These are phyloP conservation scores for Candida germanica DNA, from an alignment of 805 yeast genomes.

Conservation along the genomic window DNA sequence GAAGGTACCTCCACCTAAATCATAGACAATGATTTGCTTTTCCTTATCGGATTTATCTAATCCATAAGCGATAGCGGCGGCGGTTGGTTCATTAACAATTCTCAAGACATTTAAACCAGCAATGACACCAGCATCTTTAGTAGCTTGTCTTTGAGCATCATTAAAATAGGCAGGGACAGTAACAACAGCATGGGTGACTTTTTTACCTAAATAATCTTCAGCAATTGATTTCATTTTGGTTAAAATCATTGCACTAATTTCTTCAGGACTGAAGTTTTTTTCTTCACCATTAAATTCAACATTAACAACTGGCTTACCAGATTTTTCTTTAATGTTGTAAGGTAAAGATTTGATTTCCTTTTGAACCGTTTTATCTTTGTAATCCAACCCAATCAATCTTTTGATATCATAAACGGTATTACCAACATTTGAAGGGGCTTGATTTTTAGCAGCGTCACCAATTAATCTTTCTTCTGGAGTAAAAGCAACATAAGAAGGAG, in stretches of 20 bases:
- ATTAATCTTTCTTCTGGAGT: constrained; percentile 89
- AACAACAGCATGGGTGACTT: constrained; percentile 79
- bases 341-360: constrained; percentile 65
- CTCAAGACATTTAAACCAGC: constrained; percentile 94
- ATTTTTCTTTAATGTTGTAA: constrained; percentile 70
- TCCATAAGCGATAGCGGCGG: constrained; percentile 70
- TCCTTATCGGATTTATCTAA: constrained; percentile 58
- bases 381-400: constrained; percentile 91
- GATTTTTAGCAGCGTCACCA: constrained; percentile 97
- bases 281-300: constrained; percentile 83
- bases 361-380: constrained; percentile 73
- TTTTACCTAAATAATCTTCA: constrained; percentile 67
- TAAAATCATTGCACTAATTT: constrained; percentile 89
- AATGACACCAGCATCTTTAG: constrained; percentile 96
- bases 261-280: constrained; percentile 89
- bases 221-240: constrained; percentile 89
- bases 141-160: constrained; percentile 97
- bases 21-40: constrained; percentile 46
- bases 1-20: constrained; percentile 54
- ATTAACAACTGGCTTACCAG: constrained; percentile 76
- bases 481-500: constrained; percentile 95
- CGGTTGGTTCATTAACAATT: constrained; percentile 91
- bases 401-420: constrained; percentile 91
- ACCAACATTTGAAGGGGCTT: constrained; percentile 88
- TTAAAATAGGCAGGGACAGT: constrained; percentile 97